Evolutionary conservation across 306 rosid genomes (phyloP), one percentile per base, ranked within the genome.

Genomic region (Glycyrrhiza uralensis): DNA sequence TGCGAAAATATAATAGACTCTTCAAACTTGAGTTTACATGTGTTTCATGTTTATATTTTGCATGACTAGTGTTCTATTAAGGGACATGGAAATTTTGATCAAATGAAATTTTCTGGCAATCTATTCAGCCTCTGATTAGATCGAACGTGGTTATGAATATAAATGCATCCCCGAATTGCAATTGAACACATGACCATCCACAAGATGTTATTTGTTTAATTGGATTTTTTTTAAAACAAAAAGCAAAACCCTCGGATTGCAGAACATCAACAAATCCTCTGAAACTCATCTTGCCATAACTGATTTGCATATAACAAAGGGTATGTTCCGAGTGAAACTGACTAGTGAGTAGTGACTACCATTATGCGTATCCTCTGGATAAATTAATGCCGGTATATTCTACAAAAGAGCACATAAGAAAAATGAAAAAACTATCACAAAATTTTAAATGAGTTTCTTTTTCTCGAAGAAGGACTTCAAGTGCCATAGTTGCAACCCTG

Each of bases 381-480:
- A 68, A 69, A 60, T 75, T 68, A 67, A 74, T 79, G 76, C 74
- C 57, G 64, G 81, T 74, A 72, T 84, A 84, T 64, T 42, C 76
- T 86, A 89, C 89, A 86, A 50, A 58, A 68, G 39, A 50, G 46
- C 19, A 60, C 15, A 15, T 49, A 66, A 47, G 66, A 57, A 61
- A 69, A 54, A 42, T 44, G 28, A 12, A 24, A 14, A 23, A 57
- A 44, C 63, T 29, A 59, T 66, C 17, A 65, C 66, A 77, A 30
- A 73, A 66, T 66, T 51, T 82, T 72, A 94, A 58, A 94, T 94
- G 32, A 94, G 83, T 84, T 94, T 94, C 95, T 94, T 94, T 66
- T 94, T 94, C 93, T 90, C 87, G 46, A 91, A 94, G 85, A 91
- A 94, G 79, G 87, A 70, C 91, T 91, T 94, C 84, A 94, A 65